Evolutionary conservation across 202 grass and related monocot species (phyloP).

Genomic region (Setaria viridis): DNA sequence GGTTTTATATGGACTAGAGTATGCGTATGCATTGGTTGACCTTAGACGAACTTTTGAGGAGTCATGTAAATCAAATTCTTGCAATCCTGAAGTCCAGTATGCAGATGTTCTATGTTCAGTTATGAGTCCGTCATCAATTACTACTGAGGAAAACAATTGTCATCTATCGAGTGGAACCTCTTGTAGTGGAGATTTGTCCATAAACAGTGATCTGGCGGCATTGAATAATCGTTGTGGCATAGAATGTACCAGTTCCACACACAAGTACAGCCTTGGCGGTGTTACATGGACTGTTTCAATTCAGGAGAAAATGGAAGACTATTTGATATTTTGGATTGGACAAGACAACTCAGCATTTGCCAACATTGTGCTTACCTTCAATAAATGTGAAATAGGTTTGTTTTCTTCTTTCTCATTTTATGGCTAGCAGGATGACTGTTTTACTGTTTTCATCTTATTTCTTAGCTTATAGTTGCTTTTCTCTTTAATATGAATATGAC

Average conservation of each 20-base stretch:
- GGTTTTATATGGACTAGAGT: conserved; percentile 92
- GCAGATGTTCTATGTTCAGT: conserved; percentile 66
- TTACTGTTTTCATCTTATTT: background rate
- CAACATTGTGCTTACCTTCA: conserved; percentile 92
- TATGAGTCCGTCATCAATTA: conserved; percentile 69
- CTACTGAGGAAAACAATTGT: conserved; percentile 31
- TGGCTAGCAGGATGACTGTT: background rate
- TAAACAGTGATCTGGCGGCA: conserved; percentile 35
- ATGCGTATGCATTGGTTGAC: conserved; percentile 68
- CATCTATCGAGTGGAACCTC: conserved; percentile 42
- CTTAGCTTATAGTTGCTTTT: background rate
- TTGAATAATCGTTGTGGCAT: conserved; percentile 48
- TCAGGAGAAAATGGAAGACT: conserved; percentile 73
- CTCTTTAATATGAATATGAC: background rate
- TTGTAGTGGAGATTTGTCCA: conserved; percentile 12
- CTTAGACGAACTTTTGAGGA: conserved; percentile 56
- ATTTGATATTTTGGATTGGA: conserved; percentile 91
- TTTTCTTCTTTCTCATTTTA: conserved; percentile 43
- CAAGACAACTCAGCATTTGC: conserved; percentile 85
- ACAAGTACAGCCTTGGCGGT: conserved; percentile 72
- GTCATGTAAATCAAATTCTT: conserved; percentile 45
- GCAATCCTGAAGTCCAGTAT: conserved; percentile 57
- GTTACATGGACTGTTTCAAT: conserved; percentile 67
- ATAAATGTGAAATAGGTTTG: conserved; percentile 90
- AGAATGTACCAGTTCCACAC: conserved; percentile 45